These are phyloP conservation scores for Xylaria sp. DNA, from an alignment of 2,329 filamentous ascomycete species.

Conservation along the genomic window DNA sequence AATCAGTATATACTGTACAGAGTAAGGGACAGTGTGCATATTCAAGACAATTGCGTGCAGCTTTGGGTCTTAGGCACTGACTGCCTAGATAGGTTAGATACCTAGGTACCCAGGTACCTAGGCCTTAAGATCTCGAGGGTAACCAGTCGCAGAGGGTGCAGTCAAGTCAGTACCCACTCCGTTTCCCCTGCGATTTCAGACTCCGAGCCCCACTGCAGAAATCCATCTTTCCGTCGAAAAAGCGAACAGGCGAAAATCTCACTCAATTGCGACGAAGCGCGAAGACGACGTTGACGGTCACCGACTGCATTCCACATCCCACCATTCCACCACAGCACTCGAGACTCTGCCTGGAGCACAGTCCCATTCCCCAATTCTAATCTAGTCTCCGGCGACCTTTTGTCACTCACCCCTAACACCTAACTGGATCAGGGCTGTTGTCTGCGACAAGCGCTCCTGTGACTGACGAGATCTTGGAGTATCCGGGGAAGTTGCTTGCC, in stretches of 20 bases:
- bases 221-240: constrained; percentile 1
- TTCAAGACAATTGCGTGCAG: too few species aligned
- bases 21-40: too few species aligned
- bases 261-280: constrained; percentile 10
- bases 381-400: neutral
- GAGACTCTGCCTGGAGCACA: constrained; percentile 36
- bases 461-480: neutral
- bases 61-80: too few species aligned
- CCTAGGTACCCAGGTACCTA: too few species aligned
- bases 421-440: neutral
- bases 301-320: neutral
- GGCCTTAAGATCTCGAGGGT: too few species aligned
- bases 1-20: too few species aligned
- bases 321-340: neutral
- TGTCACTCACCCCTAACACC: neutral
- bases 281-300: constrained; percentile 20
- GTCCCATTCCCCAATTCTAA: constrained; percentile 12
- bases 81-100: too few species aligned
- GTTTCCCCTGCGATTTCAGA: neutral
- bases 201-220: constrained; percentile 14
- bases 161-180: too few species aligned
- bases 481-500: neutral
- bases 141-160: too few species aligned
- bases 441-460: neutral
- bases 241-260: constrained; percentile 12